Evolutionary conservation across 2,329 filamentous ascomycete genomes (phyloP).

Genomic region (Thelonectria blattea): DNA sequence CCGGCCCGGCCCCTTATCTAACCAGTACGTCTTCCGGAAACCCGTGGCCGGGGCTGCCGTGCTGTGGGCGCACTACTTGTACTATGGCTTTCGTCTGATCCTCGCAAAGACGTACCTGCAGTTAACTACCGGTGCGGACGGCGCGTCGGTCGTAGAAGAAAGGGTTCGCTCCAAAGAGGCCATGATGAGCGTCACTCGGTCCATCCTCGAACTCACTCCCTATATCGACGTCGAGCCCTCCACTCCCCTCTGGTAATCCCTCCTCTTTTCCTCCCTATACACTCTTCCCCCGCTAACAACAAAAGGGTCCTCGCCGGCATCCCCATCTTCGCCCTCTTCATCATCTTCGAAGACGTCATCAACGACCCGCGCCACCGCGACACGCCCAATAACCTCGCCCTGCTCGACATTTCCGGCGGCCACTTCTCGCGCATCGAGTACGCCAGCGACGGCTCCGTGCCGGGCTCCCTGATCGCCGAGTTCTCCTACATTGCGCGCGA

Average conservation of each 20-base stretch:
- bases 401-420: slow-evolving; percentile 30
- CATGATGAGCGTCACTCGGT: slow-evolving; percentile 22
- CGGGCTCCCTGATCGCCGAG: slow-evolving; percentile 27
- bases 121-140: not conserved
- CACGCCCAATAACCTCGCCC: slow-evolving; percentile 24
- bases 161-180: slow-evolving; percentile 7
- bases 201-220: slow-evolving; percentile 29
- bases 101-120: slow-evolving; percentile 23
- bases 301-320: slow-evolving; percentile 30
- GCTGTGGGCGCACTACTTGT: slow-evolving; percentile 31
- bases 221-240: slow-evolving; percentile 31
- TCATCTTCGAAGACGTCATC: slow-evolving; percentile 33
- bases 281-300: not conserved
- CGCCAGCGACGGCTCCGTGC: slow-evolving; percentile 23
- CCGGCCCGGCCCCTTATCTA: not conserved
- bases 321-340: slow-evolving; percentile 29
- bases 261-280: not conserved
- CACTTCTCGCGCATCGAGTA: slow-evolving; percentile 33
- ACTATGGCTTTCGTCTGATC: slow-evolving; percentile 28
- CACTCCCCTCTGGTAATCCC: slow-evolving; percentile 29
- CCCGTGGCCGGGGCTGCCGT: slow-evolving; percentile 15
- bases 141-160: not conserved
- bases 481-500: slow-evolving; percentile 32
- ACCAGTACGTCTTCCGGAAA: slow-evolving; percentile 5
- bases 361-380: slow-evolving; percentile 25